Conservation (phyloP, 108 stramenopile genomes). For the Stephanodiscus minutulus region DNA sequence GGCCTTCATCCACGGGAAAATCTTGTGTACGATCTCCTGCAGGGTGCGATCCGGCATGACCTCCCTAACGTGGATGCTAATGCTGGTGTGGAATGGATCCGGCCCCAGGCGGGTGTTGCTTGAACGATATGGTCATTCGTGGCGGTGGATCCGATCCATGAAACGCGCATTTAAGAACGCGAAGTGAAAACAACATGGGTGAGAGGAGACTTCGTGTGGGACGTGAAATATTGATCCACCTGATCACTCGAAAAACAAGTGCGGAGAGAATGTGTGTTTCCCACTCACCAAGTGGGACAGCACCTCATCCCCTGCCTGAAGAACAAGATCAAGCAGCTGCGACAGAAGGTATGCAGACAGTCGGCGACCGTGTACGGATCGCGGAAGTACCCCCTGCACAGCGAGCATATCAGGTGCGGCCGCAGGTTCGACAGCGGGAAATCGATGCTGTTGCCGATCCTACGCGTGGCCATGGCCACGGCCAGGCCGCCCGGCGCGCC, state of each 20-base stretch:
- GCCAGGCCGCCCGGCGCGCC: no score
- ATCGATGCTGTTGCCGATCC: slow-evolving; percentile 20
- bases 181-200: not conserved
- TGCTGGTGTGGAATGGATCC: slow-evolving; percentile 44
- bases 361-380: slow-evolving; percentile 70
- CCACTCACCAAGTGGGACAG: slow-evolving; percentile 51
- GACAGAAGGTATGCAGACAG: slow-evolving; percentile 78
- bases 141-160: not conserved
- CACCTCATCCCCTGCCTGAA: slow-evolving; percentile 38
- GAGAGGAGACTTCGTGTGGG: no score
- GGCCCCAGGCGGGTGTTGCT: slow-evolving; percentile 45
- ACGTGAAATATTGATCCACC: not conserved
- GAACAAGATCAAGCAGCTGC: slow-evolving; percentile 53
- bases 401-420: slow-evolving; percentile 52
- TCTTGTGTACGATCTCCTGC: slow-evolving; percentile 62
- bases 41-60: slow-evolving; percentile 56
- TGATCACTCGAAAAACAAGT: not conserved
- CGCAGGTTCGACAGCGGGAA: slow-evolving; percentile 45
- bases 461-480: not conserved
- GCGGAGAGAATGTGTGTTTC: not conserved
- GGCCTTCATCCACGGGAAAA: slow-evolving; percentile 48
- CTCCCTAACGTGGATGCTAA: slow-evolving; percentile 11
- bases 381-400: slow-evolving; percentile 67
- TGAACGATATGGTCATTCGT: not conserved
- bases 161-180: no score